Percentiles rank a stretch among this genome's conserved stretches.
phyloP scores from a whole-genome alignment of 2,329 filamentous ascomycete species.

The Lachnellula occidentalis region DNA sequence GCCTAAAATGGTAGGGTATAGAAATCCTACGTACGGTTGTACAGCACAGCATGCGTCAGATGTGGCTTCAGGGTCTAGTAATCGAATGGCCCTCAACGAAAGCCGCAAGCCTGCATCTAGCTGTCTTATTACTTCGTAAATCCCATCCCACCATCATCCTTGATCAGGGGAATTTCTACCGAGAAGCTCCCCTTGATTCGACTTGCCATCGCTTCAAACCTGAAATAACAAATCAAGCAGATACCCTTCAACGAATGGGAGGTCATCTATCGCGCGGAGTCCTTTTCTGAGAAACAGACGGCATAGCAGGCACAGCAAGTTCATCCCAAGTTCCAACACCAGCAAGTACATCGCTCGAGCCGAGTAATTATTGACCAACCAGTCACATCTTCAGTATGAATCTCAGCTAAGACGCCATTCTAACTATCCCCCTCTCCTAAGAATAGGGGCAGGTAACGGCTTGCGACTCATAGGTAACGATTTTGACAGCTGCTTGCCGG shows the following conservation, averaged over 20 bases:
- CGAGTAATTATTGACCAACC: background rate
- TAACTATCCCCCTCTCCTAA: background rate
- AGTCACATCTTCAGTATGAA: background rate
- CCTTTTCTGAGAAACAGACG: conserved; percentile 5
- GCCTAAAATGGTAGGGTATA: background rate
- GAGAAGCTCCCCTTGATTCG: background rate
- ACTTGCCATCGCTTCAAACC: background rate
- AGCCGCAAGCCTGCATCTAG: conserved; percentile 6
- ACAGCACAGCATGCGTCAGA: conserved; percentile 19
- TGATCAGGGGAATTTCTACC: background rate
- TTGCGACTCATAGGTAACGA: background rate
- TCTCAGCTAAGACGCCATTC: background rate
- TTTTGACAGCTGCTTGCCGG: background rate
- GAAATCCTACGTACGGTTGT: background rate
- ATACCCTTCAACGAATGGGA: conserved; percentile 2
- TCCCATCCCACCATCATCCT: conserved; percentile 2
- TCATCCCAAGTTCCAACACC: conserved; percentile 1
- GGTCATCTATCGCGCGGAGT: background rate
- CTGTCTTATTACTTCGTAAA: background rate
- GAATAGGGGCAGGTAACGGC: background rate
- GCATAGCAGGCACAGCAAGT: background rate
- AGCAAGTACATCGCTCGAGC: background rate
- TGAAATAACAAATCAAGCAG: background rate
- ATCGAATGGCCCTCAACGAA: conserved; percentile 17
- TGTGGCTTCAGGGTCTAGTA: conserved; percentile 4